Percentiles rank a stretch among this genome's conserved stretches.
phyloP scores from a whole-genome alignment of 768 basidiomycete genomes.

The Termitomyces sp. region DNA sequence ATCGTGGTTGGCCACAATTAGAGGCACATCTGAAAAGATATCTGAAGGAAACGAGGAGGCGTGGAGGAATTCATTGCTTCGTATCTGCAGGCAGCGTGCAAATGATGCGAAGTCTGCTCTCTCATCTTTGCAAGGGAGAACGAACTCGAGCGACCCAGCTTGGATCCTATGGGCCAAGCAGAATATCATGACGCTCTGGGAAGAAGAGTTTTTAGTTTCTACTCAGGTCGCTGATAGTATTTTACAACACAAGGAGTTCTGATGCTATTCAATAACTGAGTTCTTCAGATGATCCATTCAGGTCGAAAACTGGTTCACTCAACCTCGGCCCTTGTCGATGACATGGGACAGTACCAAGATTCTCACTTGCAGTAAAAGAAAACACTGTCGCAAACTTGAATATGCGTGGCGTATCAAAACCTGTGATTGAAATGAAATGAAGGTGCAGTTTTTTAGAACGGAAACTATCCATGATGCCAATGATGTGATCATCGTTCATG shows the following conservation, averaged over 20 bases:
- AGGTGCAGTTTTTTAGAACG: too few relatives aligned
- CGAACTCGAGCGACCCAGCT: not conserved
- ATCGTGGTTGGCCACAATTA: slow-evolving; percentile 53
- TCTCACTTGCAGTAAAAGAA: too few relatives aligned
- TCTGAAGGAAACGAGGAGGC: slow-evolving; percentile 45
- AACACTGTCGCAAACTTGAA: too few relatives aligned
- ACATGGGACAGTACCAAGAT: too few relatives aligned
- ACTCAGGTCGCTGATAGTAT: slow-evolving; percentile 43
- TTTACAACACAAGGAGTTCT: slow-evolving; percentile 44
- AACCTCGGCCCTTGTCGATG: too few relatives aligned
- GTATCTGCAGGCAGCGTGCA: slow-evolving; percentile 25
- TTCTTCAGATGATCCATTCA: too few relatives aligned
- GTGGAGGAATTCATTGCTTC: slow-evolving; percentile 37
- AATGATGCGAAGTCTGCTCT: slow-evolving; percentile 11
- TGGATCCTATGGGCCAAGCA: slow-evolving; percentile 15
- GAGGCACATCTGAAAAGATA: slow-evolving; percentile 40
- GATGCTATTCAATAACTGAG: not conserved
- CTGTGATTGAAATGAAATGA: too few relatives aligned
- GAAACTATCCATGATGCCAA: too few relatives aligned
- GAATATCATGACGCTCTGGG: slow-evolving; percentile 53
- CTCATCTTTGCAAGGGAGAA: not conserved
- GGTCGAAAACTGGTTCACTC: too few relatives aligned
- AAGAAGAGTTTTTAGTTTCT: slow-evolving; percentile 56
- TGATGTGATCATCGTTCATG: too few relatives aligned
- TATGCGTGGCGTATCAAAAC: too few relatives aligned